These are phyloP conservation scores for Tolypocladium endophyticum DNA, from an alignment of 2,329 filamentous ascomycete species.

Conservation along the genomic window DNA sequence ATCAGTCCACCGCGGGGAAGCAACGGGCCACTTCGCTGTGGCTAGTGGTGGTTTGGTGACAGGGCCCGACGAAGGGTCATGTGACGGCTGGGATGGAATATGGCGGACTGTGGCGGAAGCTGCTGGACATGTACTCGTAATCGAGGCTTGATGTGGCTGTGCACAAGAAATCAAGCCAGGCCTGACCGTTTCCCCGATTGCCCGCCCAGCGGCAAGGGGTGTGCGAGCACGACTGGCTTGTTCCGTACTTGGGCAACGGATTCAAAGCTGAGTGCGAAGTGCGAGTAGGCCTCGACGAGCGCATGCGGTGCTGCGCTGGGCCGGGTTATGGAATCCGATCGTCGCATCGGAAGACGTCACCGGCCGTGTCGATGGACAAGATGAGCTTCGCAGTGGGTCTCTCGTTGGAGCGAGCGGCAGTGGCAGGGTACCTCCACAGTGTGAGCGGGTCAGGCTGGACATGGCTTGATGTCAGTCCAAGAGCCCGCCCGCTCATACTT, in stretches of 20 bases:
- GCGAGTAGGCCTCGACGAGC: background rate
- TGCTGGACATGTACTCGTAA: background rate
- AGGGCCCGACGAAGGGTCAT: conserved; percentile 8
- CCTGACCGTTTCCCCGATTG: background rate
- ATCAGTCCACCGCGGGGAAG: background rate
- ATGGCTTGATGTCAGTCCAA: background rate
- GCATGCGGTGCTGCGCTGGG: conserved; percentile 6
- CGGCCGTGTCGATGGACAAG: background rate
- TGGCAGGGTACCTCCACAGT: background rate
- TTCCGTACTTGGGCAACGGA: background rate
- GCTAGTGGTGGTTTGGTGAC: background rate
- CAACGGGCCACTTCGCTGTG: background rate
- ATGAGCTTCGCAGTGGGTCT: background rate
- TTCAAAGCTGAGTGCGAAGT: background rate
- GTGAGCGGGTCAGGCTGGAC: background rate
- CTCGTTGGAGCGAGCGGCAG: background rate
- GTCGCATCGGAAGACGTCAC: conserved; percentile 5
- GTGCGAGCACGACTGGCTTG: background rate
- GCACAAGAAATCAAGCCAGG: conserved; percentile 1
- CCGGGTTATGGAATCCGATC: conserved; percentile 10
- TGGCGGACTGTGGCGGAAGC: conserved; percentile 14
- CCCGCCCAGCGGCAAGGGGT: background rate
- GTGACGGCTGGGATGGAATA: conserved; percentile 10
- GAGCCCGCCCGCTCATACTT: too few relatives aligned
- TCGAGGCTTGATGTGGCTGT: conserved; percentile 11